A percentile compares a stretch with the other conserved stretches of the same genome.
phyloP scores from a whole-genome alignment of 257 asterid genomes.

The Ilex aquifolium region DNA sequence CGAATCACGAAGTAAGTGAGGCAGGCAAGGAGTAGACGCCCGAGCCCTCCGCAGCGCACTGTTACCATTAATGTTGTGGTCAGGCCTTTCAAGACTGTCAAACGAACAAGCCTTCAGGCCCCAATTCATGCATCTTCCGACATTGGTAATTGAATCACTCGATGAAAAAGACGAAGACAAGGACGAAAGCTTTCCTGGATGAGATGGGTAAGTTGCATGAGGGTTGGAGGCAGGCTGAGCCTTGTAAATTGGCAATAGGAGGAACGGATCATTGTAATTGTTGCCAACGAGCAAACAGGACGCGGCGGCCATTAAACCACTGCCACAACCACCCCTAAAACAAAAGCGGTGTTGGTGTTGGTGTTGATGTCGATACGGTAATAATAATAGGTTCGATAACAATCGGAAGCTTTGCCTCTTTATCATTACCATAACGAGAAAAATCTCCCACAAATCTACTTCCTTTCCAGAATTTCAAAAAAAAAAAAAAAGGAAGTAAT shows the following conservation, averaged over 20 bases:
- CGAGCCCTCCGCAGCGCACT: slow-evolving; percentile 22
- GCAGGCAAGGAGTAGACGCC: slow-evolving; percentile 31
- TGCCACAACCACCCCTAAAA: too few relatives aligned
- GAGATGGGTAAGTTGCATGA: not conserved
- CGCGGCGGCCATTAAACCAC: slow-evolving; percentile 41
- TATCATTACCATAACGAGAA: slow-evolving; percentile 17
- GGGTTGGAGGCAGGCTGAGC: too few relatives aligned
- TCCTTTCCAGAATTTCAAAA: too few relatives aligned
- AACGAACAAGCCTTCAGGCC: not conserved
- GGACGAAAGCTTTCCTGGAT: slow-evolving; percentile 16
- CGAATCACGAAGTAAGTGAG: slow-evolving; percentile 32
- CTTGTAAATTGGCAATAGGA: too few relatives aligned
- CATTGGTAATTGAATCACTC: not conserved
- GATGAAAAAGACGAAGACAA: slow-evolving; percentile 19
- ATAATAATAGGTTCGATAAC: not conserved
- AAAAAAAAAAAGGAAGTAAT: too few relatives aligned
- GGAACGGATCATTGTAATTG: too few relatives aligned
- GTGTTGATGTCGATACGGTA: too few relatives aligned
- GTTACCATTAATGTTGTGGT: slow-evolving; percentile 12
- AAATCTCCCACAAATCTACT: too few relatives aligned
- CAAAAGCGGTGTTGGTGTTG: too few relatives aligned
- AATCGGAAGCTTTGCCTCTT: slow-evolving; percentile 17
- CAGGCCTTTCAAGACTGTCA: slow-evolving; percentile 23
- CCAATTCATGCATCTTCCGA: slow-evolving; percentile 19
- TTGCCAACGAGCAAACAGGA: slow-evolving; percentile 10